phyloP scores from a whole-genome alignment of 441 rosid genomes.

The Capsella rubella region DNA sequence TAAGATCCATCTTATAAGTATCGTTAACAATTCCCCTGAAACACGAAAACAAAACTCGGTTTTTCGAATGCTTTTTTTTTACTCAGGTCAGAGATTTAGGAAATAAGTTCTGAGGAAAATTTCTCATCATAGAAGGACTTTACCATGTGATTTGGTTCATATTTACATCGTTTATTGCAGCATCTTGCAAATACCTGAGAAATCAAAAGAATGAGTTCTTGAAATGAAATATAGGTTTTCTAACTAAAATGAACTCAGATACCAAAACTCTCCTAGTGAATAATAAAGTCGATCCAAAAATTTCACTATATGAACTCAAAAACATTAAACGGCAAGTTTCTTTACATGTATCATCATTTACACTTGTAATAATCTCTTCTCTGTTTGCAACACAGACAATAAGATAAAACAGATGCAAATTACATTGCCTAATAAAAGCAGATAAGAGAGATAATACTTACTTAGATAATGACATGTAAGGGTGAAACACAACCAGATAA shows the following conservation, averaged over 20 bases:
- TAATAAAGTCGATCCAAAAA: background rate
- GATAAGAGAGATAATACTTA: constrained; percentile 51
- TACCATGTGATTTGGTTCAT: constrained; percentile 87
- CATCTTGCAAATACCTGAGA: constrained; percentile 82
- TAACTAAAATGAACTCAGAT: background rate
- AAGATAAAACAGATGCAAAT: background rate
- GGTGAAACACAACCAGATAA: constrained; percentile 92
- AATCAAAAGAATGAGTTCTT: constrained; percentile 3
- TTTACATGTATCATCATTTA: no score
- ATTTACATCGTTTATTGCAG: constrained; percentile 66
- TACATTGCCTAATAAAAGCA: background rate
- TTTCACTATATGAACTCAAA: background rate
- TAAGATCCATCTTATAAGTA: constrained; percentile 95
- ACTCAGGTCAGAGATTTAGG: constrained; percentile 16
- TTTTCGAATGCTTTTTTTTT: background rate
- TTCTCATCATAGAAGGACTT: constrained; percentile 12
- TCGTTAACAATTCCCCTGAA: constrained; percentile 91
- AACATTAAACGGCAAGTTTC: background rate
- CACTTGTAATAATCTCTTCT: no score
- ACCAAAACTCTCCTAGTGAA: background rate
- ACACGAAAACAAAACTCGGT: background rate
- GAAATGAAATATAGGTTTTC: background rate
- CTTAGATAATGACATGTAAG: constrained; percentile 83
- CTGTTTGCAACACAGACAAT: background rate
- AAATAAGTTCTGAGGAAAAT: background rate